Conservation (phyloP, 73 alveolate species). For the Paramecium primaurelia region DNA sequence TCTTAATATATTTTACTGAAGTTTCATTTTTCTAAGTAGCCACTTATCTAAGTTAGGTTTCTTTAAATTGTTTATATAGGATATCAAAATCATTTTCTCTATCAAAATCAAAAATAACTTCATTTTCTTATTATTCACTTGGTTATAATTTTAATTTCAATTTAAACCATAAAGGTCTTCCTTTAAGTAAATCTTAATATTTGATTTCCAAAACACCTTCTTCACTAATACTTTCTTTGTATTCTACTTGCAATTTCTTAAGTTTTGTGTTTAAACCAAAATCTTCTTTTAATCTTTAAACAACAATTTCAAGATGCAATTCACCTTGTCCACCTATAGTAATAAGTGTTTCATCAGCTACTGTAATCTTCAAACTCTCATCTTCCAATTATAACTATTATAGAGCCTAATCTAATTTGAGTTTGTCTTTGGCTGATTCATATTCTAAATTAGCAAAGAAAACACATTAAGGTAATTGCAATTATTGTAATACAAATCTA, state of each 20-base stretch:
- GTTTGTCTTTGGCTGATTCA: slow-evolving; percentile 65
- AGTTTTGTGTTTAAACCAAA: slow-evolving; percentile 71
- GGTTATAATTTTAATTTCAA: slow-evolving; percentile 28
- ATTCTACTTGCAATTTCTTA: slow-evolving; percentile 83
- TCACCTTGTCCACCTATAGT: slow-evolving; percentile 87
- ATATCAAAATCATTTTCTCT: slow-evolving; percentile 51
- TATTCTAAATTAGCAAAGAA: slow-evolving; percentile 84
- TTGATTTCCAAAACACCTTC: neutral
- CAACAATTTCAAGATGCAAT: slow-evolving; percentile 75
- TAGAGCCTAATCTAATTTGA: slow-evolving; percentile 67
- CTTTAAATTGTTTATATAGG: slow-evolving; percentile 26
- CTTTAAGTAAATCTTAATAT: slow-evolving; percentile 46
- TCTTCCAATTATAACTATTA: slow-evolving; percentile 75
- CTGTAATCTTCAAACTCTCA: slow-evolving; percentile 69
- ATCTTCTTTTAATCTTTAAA: slow-evolving; percentile 70
- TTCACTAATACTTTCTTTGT: slow-evolving; percentile 71
- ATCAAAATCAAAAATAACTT: slow-evolving; percentile 53
- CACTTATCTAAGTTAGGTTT: neutral
- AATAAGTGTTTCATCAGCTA: slow-evolving; percentile 73
- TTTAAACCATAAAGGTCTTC: slow-evolving; percentile 47
- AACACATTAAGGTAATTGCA: slow-evolving; percentile 86
- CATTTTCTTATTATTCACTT: slow-evolving; percentile 16
- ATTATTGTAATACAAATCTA: slow-evolving; percentile 65
- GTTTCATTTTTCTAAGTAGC: neutral
- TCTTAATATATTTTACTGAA: slow-evolving; percentile 47